Evolutionary conservation across 352 stramenopile genomes (phyloP), one percentile per base, ranked within the genome.

Genomic region (Phytophthora nicotianae): DNA sequence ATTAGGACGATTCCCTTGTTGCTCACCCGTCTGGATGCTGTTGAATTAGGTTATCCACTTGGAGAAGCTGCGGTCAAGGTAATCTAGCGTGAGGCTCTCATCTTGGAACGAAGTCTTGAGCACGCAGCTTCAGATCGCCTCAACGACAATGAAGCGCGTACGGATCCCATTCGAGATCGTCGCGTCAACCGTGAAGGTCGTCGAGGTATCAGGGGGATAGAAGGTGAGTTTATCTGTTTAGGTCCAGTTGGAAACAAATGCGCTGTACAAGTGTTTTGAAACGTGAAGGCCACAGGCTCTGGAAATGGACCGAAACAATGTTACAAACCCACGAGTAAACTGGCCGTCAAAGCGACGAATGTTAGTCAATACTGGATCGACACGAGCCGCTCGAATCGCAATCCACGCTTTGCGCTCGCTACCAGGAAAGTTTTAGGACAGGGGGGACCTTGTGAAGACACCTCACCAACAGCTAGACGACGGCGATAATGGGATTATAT

Each of bases 141-240:
- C 72, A 4, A 64, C 62, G 8, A 60, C 68, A 26, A 88, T 90
- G 81, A 52, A 64, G 32, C 69, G 72, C 5, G 53, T 88, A 17
- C 57, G 50, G 1, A 45, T 88, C 13, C 76, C 72, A 8, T 88
- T 87, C 48, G 77, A 83, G 24, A 43, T 90, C 1, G 24, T 70
- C 0, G 11, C 62, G 9, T 62, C 76, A 2, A 87, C 77, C 0
- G 27, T 88, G 5, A 65, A 50, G 27, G 23, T 79, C 8, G 21
- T 54, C 0, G 43, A 64, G 40, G 24, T 32, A 29, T 20, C 21
- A 13, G 37, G 42, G 14, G 50, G 48, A 8, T 42, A 53, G 7
- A 42, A 53, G 20, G 62, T 72, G 51, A 21, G 45, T 29, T 42
- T 85, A 10, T 52, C 52, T 11, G 33, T 82, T n/a, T 59, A 53